These are phyloP conservation scores for Glycine latifolia DNA, from an alignment of 306 rosid genomes.

Conservation along the genomic window DNA sequence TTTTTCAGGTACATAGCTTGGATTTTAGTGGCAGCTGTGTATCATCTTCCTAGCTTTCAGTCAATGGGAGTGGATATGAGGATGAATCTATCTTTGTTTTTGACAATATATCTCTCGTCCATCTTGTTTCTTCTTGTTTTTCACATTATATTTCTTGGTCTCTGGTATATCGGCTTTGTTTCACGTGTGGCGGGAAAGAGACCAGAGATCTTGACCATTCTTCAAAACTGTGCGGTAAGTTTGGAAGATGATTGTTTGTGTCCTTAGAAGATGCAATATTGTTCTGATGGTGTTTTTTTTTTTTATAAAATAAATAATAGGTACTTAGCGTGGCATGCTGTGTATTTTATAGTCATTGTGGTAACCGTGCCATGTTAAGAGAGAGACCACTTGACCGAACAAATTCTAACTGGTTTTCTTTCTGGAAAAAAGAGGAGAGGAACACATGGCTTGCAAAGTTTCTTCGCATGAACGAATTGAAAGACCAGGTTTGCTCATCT, in stretches of 20 bases:
- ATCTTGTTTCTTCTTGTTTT: constrained; percentile 85
- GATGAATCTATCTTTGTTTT: constrained; percentile 89
- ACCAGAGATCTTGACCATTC: constrained; percentile 82
- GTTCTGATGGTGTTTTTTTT: constrained; percentile 36
- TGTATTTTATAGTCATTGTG: constrained; percentile 97
- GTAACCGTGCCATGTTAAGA: constrained; percentile 84
- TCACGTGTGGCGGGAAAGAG: constrained; percentile 98
- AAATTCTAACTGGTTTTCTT: constrained; percentile 68
- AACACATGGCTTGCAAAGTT: constrained; percentile 85
- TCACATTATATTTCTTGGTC: constrained; percentile 86
- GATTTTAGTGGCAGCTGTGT: constrained; percentile 96
- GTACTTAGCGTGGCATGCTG: constrained; percentile 99
- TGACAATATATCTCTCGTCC: constrained; percentile 87
- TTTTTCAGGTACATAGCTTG: constrained; percentile 84
- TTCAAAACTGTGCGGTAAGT: constrained; percentile 95
- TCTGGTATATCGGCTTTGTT: constrained; percentile 95
- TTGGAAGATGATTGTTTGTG: constrained; percentile 27
- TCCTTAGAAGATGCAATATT: constrained; percentile 32
- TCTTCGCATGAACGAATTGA: constrained; percentile 81
- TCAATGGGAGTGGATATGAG: constrained; percentile 98
- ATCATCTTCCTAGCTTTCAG: constrained; percentile 97
- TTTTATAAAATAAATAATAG: constrained; percentile 52
- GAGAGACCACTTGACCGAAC: constrained; percentile 61
- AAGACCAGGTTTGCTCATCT: constrained; percentile 94
- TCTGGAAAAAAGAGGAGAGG: constrained; percentile 84